These are phyloP conservation scores for Vitellaria paradoxa DNA, from an alignment of 179 eudicot species.

Conservation along the genomic window DNA sequence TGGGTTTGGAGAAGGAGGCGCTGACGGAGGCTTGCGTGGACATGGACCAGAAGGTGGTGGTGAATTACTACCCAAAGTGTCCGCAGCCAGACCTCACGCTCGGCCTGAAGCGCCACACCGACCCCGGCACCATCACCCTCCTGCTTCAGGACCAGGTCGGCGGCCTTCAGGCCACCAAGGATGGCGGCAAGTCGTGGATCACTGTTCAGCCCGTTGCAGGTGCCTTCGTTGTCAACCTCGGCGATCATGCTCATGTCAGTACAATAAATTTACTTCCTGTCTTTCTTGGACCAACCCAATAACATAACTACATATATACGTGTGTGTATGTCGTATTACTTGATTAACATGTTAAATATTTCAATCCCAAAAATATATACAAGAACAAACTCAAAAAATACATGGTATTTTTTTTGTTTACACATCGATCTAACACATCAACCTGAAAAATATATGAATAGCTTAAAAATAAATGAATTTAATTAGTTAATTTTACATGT, in stretches of 20 bases:
- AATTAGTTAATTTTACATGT: no score
- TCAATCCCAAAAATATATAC: no score
- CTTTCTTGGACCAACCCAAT: no score
- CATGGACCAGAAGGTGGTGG: constrained; percentile 90
- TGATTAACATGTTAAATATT: no score
- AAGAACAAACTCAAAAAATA: no score
- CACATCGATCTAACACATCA: no score
- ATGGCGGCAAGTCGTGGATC: constrained; percentile 78
- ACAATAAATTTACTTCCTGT: no score
- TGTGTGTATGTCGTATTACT: no score
- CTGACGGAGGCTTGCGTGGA: constrained; percentile 81
- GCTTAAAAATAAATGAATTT: no score
- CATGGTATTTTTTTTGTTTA: no score
- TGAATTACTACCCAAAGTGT: constrained; percentile 87
- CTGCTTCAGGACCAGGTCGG: constrained; percentile 77
- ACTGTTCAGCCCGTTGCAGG: constrained; percentile 78
- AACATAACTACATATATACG: no score
- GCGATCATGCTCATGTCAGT: constrained; percentile 85
- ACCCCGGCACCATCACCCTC: constrained; percentile 72
- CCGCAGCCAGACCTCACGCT: constrained; percentile 84
- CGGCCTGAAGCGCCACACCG: constrained; percentile 79
- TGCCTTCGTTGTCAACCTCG: constrained; percentile 81
- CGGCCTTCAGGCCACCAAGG: constrained; percentile 80
- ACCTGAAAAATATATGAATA: no score
- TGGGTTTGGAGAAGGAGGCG: constrained; percentile 85